Conservation (phyloP, 345 rosid species). For the Populus simonii region DNA sequence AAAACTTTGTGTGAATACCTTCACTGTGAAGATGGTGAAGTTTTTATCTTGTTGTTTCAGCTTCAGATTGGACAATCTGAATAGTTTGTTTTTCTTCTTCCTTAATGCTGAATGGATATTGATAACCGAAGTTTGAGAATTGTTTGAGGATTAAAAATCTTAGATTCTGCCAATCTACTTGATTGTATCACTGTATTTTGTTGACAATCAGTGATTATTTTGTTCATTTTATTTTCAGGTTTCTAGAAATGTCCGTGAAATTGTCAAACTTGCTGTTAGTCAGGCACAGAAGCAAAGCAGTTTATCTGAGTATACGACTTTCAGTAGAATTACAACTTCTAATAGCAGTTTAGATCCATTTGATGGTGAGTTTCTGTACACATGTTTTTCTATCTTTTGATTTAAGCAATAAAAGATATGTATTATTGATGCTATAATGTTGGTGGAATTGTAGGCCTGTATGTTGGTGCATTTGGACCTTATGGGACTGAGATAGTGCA, state of each 20-base stretch:
- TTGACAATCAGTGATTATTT: slow-evolving; percentile 3
- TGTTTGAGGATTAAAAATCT: background rate
- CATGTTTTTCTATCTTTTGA: slow-evolving; percentile 1
- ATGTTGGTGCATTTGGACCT: slow-evolving; percentile 95
- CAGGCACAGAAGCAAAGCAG: slow-evolving; percentile 69
- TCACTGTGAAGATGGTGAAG: background rate
- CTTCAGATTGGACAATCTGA: background rate
- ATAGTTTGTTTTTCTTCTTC: background rate
- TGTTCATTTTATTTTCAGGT: slow-evolving; percentile 42
- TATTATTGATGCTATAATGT: background rate
- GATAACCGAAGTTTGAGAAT: background rate
- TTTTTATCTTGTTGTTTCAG: background rate
- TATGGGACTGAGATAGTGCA: slow-evolving; percentile 93
- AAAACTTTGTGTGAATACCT: background rate
- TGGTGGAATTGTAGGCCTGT: slow-evolving; percentile 58
- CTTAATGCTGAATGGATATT: background rate
- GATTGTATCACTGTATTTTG: background rate
- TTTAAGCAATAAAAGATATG: background rate
- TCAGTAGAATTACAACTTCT: slow-evolving; percentile 63
- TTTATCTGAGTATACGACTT: slow-evolving; percentile 65
- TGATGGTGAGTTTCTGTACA: slow-evolving; percentile 50
- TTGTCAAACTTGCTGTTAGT: slow-evolving; percentile 75
- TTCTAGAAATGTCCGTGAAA: slow-evolving; percentile 74
- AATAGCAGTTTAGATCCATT: slow-evolving; percentile 73
- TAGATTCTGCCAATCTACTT: background rate